Conservation (phyloP, 768 basidiomycete species). For the Boletus eberwhitei region DNA sequence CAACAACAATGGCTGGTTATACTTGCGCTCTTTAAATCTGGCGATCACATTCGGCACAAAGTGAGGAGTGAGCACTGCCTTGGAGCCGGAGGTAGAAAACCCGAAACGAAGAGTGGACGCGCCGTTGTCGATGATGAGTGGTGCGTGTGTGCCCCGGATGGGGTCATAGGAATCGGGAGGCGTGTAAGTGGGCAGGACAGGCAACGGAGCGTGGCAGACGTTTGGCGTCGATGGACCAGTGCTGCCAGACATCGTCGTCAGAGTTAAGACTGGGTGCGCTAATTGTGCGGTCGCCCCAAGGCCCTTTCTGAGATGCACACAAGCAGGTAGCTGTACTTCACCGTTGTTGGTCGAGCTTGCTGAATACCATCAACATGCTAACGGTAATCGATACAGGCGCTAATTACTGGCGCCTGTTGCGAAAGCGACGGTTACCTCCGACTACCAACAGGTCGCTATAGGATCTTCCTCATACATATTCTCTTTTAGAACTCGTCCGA, state of each 20-base stretch:
- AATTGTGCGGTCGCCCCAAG: not conserved
- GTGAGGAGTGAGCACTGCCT: slow-evolving; percentile 40
- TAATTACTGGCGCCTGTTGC: not conserved
- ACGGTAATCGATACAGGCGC: not conserved
- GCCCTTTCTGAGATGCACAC: not conserved
- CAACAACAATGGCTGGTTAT: slow-evolving; percentile 75
- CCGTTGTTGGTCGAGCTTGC: not conserved
- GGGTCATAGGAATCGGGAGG: slow-evolving; percentile 46
- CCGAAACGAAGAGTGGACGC: slow-evolving; percentile 81
- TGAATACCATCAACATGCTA: no score
- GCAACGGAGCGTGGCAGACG: slow-evolving; percentile 19
- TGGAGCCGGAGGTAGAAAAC: slow-evolving; percentile 54
- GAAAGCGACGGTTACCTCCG: no score
- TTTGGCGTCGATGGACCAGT: slow-evolving; percentile 10
- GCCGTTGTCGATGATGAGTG: slow-evolving; percentile 89
- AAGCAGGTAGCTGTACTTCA: not conserved
- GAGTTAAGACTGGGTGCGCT: not conserved
- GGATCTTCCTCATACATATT: no score
- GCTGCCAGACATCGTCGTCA: slow-evolving; percentile 14
- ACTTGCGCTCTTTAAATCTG: slow-evolving; percentile 87
- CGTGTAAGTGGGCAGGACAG: slow-evolving; percentile 33
- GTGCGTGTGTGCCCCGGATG: slow-evolving; percentile 49
- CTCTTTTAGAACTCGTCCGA: no score
- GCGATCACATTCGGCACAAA: slow-evolving; percentile 70
- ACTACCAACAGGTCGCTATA: no score